A percentile compares a stretch with the other conserved stretches of the same genome.
Conservation (phyloP, 768 basidiomycete species). For the Russula emetica region DNA sequence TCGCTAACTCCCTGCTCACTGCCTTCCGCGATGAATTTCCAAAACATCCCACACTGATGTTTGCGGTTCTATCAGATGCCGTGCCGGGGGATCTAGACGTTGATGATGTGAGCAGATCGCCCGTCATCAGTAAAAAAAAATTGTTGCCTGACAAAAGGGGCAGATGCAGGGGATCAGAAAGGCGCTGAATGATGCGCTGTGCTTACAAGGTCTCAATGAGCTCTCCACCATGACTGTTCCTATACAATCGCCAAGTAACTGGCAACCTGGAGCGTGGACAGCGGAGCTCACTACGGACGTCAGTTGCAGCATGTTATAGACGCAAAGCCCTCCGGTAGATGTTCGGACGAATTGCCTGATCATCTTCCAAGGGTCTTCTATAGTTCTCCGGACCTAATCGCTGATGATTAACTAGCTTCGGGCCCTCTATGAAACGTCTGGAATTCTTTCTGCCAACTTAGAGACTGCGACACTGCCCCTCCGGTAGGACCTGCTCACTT, state of each 20-base stretch:
- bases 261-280: conserved; percentile 32
- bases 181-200: conserved; percentile 60
- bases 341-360: background rate
- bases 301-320: conserved; percentile 7
- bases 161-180: conserved; percentile 41
- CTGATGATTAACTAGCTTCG: conserved; percentile 26
- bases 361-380: background rate
- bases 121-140: background rate
- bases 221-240: conserved; percentile 34
- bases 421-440: conserved; percentile 35
- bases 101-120: conserved; percentile 16
- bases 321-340: background rate
- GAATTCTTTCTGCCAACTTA: conserved; percentile 38
- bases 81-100: conserved; percentile 30
- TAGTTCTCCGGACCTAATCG: background rate
- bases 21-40: conserved; percentile 63
- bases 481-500: conserved; percentile 29
- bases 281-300: conserved; percentile 32
- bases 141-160: conserved; percentile 20
- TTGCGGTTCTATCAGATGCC: conserved; percentile 53
- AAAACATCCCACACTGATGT: conserved; percentile 55
- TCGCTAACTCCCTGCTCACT: conserved; percentile 54
- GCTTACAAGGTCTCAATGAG: conserved; percentile 34
- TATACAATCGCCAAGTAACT: conserved; percentile 33
- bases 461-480: conserved; percentile 38